A percentile compares a stretch with the other conserved stretches of the same genome.
Evolutionary conservation across 108 stramenopile species (phyloP).

Genomic region (Skeletonema menzelii): DNA sequence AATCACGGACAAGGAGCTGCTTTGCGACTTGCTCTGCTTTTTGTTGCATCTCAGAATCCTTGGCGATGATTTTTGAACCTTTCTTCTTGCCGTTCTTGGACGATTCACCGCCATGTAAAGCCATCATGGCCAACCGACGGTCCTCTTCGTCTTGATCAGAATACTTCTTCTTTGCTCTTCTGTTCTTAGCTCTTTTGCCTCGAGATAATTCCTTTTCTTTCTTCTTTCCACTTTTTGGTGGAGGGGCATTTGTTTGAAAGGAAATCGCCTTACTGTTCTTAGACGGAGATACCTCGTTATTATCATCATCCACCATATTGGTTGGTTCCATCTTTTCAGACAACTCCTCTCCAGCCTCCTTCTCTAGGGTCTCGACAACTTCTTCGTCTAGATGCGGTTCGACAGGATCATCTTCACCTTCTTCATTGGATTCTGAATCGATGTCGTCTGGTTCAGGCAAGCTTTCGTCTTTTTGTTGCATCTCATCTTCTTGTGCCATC

Average conservation of each 20-base stretch:
- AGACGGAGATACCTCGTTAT: not conserved
- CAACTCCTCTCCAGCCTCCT: not conserved
- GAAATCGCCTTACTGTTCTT: slow-evolving; percentile 10
- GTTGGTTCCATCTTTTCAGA: not conserved
- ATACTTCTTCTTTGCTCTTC: slow-evolving; percentile 82
- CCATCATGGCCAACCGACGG: slow-evolving; percentile 86
- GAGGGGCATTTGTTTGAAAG: slow-evolving; percentile 6
- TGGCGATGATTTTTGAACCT: slow-evolving; percentile 22
- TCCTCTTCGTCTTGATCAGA: slow-evolving; percentile 98
- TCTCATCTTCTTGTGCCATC: slow-evolving; percentile 16
- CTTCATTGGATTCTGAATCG: not conserved
- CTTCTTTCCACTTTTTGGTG: slow-evolving; percentile 21
- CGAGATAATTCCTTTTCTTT: slow-evolving; percentile 81
- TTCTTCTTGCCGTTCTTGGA: slow-evolving; percentile 53
- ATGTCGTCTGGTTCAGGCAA: not conserved
- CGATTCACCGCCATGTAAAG: slow-evolving; percentile 85
- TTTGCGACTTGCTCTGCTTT: slow-evolving; percentile 73
- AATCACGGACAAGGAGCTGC: slow-evolving; percentile 68
- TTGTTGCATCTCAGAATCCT: slow-evolving; percentile 53
- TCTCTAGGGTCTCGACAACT: not conserved
- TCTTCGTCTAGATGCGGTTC: not conserved
- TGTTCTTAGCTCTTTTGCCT: slow-evolving; percentile 72
- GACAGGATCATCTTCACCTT: not conserved
- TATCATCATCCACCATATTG: not conserved
- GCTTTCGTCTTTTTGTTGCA: slow-evolving; percentile 4